Evolutionary conservation across 257 asterid genomes (phyloP), one percentile per base, ranked within the genome.

Genomic region (Petunia axillaris): DNA sequence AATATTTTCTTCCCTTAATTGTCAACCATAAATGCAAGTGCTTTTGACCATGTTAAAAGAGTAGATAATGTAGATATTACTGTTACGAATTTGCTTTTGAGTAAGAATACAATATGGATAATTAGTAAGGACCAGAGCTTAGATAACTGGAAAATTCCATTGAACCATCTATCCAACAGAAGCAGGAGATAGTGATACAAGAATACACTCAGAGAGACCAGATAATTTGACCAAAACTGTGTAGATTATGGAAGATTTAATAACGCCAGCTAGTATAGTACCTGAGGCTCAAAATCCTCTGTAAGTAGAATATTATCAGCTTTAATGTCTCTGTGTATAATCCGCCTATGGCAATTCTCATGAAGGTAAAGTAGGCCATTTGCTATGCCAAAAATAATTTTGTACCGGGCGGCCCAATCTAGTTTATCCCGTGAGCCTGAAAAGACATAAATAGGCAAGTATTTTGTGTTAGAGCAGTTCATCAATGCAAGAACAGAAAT

Each of bases 311-410:
- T 85, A 81, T 92, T 90, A 78, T 89, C 93, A 40, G 93, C 89
- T 83, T 90, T 90, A 2, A 92, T 92, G 59, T 92, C 97, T 80
- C 95, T 86, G 71, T 92, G 97, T 66, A 92, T 92, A 8, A 92
- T 87, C 81, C 95, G 78, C 76, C 91, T 85, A 74, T 83, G 87
- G 82, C 94, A 89, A 73, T 85, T 83, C 81, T 91, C 94, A 39
- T 92, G 97, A 11, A 92, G 86, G 80, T 92, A 92, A 44, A 80
- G 80, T 36, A 92, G 76, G 81, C 97, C 97, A 82, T 91, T 89
- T 62, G 97, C 92, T 73, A 82, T 89, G 66, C 97, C 95, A 64
- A 89, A 85, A 36, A 88, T 83, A 25, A 90, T 89, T 83, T 91
- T 92, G 63, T 92, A 87, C 86, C 97, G 88, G 46, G 65, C 75